Conservation (phyloP, 805 yeast species). For the Pichia thaimueangensis region DNA sequence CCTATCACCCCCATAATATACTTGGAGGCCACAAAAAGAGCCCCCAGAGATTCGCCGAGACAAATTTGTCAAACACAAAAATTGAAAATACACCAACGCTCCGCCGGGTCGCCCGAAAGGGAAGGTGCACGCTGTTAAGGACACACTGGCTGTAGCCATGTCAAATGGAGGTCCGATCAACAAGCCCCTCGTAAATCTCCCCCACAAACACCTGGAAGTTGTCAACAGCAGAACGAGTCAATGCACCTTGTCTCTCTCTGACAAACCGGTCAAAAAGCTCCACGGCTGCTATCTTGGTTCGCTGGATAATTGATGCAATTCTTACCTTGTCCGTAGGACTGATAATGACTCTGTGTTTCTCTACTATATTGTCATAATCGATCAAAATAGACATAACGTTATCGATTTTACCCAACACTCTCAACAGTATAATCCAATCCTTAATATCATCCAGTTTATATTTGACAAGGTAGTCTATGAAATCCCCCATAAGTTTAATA, state of each 20-base stretch:
- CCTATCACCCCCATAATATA: too few species aligned
- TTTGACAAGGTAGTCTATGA: slow-evolving; percentile 53
- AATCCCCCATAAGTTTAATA: slow-evolving; percentile 57
- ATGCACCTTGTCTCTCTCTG: slow-evolving; percentile 9
- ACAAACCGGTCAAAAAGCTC: slow-evolving; percentile 26
- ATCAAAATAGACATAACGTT: slow-evolving; percentile 26
- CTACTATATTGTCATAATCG: slow-evolving; percentile 18
- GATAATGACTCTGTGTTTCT: slow-evolving; percentile 10
- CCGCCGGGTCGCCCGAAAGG: too few species aligned
- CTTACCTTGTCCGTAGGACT: slow-evolving; percentile 31
- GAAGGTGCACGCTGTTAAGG: background rate
- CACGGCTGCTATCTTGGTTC: slow-evolving; percentile 27
- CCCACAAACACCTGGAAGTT: slow-evolving; percentile 26
- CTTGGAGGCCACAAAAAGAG: too few species aligned
- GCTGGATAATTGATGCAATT: slow-evolving; percentile 26
- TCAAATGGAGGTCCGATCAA: slow-evolving; percentile 29
- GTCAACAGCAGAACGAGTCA: slow-evolving; percentile 7
- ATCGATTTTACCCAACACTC: slow-evolving; percentile 25
- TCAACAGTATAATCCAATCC: slow-evolving; percentile 21
- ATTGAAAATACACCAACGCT: too few species aligned
- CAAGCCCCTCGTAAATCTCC: slow-evolving; percentile 31
- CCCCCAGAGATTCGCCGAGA: too few species aligned
- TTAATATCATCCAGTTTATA: slow-evolving; percentile 20
- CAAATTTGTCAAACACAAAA: too few species aligned
- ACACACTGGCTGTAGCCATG: background rate